Base-by-base conservation (phyloP, 2,329 filamentous ascomycete genomes). In the Aspergillus sp. region DNA sequence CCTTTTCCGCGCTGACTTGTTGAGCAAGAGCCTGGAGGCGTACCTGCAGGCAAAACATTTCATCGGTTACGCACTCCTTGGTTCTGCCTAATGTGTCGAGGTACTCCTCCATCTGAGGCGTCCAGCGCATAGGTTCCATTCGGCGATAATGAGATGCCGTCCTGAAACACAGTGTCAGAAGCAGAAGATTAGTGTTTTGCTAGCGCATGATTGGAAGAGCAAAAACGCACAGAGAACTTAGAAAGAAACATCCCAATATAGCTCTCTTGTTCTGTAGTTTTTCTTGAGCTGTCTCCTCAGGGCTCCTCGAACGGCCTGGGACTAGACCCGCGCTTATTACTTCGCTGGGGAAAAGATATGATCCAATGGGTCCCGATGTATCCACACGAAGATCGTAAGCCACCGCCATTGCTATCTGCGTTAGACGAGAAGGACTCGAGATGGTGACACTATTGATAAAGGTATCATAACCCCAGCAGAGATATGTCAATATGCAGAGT, bases 101-200 rank as follows among this genome's bases (percentile, higher is more conserved):
- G 18, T 51, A 51, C 9, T 42, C 38, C n/a, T 30, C 48, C 48
- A 43, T 24, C 38, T 30, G 48, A 34, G 48, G 15, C 11, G 48
- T 51, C 48, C 48, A 51, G 17, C 38, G 48, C 48, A 51, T 26
- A 8, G 48, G 48, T 20, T 41, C 24, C 38, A 51, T 51, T 15
- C 26, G 38, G 4, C 15, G 8, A 30, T 41, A 51, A 43, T 42
- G 48, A 32, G 24, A 30, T 7, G 22, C 48, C 17, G 36, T 26
- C 48, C 36, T 51, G 34, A 22, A 30, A 30, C 26, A 20, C 30
- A 15, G 5, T 22, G 13, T 12, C 36, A 42, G 6, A 38, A 3
- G 2, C 18, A n/a, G 11, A 30, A 30, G 3, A 18, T 42, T 11
- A 42, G 48, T 26, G 15, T 34, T 34, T 11, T 8, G 17, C 5